Evolutionary conservation across 129 eudicot species (phyloP), one percentile per base, ranked within the genome.

Genomic region (Chrysanthemum seticuspe): DNA sequence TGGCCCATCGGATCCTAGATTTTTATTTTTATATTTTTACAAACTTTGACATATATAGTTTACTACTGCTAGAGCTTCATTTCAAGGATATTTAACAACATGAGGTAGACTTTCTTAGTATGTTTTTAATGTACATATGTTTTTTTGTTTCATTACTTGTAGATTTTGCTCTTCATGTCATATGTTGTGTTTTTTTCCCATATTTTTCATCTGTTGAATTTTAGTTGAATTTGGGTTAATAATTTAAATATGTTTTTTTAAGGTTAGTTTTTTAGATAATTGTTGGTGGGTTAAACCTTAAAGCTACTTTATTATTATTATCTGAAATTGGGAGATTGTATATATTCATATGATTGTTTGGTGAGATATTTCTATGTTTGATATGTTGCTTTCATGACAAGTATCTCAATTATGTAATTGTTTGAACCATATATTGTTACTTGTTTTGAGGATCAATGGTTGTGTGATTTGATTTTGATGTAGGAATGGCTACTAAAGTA

Each of bases 401-500:
- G 49, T 61, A 23, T 34, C 54, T 64, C 25, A 54, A 31, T 13
- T 29, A 21, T 44, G 18, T 9, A 60, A 40, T 36, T 61, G 7
- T 27, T 40, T 40, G 10, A 40, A 40, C 47, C 10, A 40, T 40
- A 40, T 40, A 5, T 6, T 40, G 45, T 6, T 40, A 40, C 45
- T 40, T 40, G 3, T 67, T 47, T 29, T 36, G 40, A 31, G n/a
- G 21, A 15, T 51, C n/a, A n/a, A 60, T 52, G 0, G 25, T 54
- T 61, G 5, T 70, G 19, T 54, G 62, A 16, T 54, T 80, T 75
- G 63, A 63, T 56, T 18, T 29, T 57, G 59, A 51, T 79, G 71
- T 78, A 88, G 97, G 74, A 84, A 91, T 91, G 97, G 95, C 87
- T 56, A 84, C 92, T 25, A 67, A 91, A 78, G 70, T 90, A 29